Percentiles rank a stretch among this genome's conserved stretches.
Conservation (phyloP, 2,329 filamentous ascomycete species). For the Pyrenophora graminea region DNA sequence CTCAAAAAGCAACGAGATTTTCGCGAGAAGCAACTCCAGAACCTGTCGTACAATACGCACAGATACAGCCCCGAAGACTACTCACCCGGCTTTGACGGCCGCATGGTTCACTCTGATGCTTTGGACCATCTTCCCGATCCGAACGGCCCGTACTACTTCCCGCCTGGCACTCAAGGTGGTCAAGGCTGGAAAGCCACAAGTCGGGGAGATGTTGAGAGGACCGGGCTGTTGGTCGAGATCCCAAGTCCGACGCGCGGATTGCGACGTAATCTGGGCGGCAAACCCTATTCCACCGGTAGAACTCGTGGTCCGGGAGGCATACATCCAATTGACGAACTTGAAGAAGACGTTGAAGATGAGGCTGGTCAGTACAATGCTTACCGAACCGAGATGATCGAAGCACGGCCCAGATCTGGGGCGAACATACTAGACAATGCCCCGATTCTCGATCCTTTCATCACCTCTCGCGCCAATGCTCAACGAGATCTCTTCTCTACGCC, state of each 20-base stretch:
- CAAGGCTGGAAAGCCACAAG: conserved; percentile 39
- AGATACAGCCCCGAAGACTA: conserved; percentile 49
- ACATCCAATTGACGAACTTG: conserved; percentile 66
- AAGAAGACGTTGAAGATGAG: conserved; percentile 55
- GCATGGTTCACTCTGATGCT: conserved; percentile 47
- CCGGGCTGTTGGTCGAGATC: conserved; percentile 53
- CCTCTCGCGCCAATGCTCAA: conserved; percentile 40
- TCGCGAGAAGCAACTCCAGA: conserved; percentile 60
- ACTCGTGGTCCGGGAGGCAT: conserved; percentile 59
- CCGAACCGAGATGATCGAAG: conserved; percentile 34
- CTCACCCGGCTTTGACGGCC: conserved; percentile 41
- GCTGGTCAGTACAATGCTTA: conserved; percentile 20
- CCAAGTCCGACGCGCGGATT: conserved; percentile 55
- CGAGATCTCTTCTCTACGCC: too few relatives aligned
- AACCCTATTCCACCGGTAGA: conserved; percentile 55
- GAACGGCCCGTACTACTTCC: conserved; percentile 35
- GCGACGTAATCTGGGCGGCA: conserved; percentile 46
- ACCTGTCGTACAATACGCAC: conserved; percentile 57
- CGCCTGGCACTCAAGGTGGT: conserved; percentile 25
- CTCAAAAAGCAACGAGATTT: conserved; percentile 46
- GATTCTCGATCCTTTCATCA: conserved; percentile 49
- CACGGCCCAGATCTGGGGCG: conserved; percentile 15
- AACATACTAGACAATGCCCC: conserved; percentile 39
- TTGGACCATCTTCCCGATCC: conserved; percentile 39
- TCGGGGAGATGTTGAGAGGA: conserved; percentile 49